A percentile compares a stretch with the other conserved stretches of the same genome.
phyloP scores from a whole-genome alignment of 345 rosid genomes.

The Bruguiera parviflora region DNA sequence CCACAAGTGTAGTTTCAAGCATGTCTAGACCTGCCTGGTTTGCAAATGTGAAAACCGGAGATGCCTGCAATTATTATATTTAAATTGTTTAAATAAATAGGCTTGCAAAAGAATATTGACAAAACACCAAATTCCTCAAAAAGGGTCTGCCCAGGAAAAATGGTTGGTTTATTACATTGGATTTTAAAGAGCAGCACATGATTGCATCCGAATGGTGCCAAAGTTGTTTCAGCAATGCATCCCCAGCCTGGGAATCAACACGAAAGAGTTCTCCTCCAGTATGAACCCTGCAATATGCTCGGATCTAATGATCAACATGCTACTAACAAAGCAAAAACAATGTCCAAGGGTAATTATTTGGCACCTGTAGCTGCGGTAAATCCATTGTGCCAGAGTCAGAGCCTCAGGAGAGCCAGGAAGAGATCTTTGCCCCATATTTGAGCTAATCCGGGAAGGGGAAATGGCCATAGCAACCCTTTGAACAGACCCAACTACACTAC shows the following conservation, averaged over 20 bases:
- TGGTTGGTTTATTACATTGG: slow-evolving; percentile 39
- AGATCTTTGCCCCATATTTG: slow-evolving; percentile 44
- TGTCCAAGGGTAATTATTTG: not conserved
- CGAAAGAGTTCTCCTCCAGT: slow-evolving; percentile 65
- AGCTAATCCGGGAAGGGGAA: slow-evolving; percentile 58
- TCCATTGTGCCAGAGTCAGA: slow-evolving; percentile 81
- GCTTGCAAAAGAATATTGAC: not conserved
- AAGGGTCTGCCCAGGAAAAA: not conserved
- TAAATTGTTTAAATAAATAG: not conserved
- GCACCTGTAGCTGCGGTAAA: slow-evolving; percentile 80
- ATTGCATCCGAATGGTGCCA: slow-evolving; percentile 92
- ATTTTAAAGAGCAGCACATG: slow-evolving; percentile 83
- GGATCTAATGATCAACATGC: not conserved
- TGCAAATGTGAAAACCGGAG: slow-evolving; percentile 71
- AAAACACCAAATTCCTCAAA: not conserved
- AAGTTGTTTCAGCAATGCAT: slow-evolving; percentile 64
- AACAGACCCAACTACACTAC: slow-evolving; percentile 82
- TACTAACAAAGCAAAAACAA: not conserved
- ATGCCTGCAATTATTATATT: slow-evolving; percentile 47
- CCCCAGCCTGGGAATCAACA: slow-evolving; percentile 50
- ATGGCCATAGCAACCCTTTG: slow-evolving; percentile 98
- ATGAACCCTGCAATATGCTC: slow-evolving; percentile 45
- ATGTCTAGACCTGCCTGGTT: slow-evolving; percentile 98
- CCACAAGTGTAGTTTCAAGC: slow-evolving; percentile 92
- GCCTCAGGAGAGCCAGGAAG: slow-evolving; percentile 93